Evolutionary conservation across 495 filamentous ascomycete species (phyloP).

Genomic region (Penicillium nucicola): DNA sequence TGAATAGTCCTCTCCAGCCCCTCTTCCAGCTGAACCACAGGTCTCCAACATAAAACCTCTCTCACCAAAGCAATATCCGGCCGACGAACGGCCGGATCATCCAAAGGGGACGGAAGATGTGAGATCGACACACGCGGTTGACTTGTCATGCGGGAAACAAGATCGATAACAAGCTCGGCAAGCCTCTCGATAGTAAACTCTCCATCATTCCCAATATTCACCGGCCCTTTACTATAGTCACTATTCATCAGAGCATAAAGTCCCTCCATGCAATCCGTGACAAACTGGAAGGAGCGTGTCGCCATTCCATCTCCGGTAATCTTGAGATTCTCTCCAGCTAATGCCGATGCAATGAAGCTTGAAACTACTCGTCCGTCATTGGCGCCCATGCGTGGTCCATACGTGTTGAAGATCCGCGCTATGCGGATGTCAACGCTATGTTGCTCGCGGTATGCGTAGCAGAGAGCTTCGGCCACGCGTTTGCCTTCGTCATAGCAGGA

Average conservation of each 20-base stretch:
- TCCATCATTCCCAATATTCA: slow-evolving; percentile 22
- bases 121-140: slow-evolving; percentile 1
- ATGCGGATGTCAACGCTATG: slow-evolving; percentile 10
- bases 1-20: slow-evolving; percentile 16
- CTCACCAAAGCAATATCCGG: slow-evolving; percentile 15
- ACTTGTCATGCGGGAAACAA: slow-evolving; percentile 6
- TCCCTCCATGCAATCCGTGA: slow-evolving; percentile 17
- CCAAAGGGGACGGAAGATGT: slow-evolving; percentile 3
- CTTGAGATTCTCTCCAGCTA: background rate
- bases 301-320: slow-evolving; percentile 18
- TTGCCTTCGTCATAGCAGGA: slow-evolving; percentile 23
- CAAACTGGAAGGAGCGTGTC: slow-evolving; percentile 19
- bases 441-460: slow-evolving; percentile 14
- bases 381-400: slow-evolving; percentile 13
- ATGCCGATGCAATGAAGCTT: slow-evolving; percentile 13
- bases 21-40: slow-evolving; percentile 9
- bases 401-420: slow-evolving; percentile 21
- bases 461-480: slow-evolving; percentile 16
- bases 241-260: slow-evolving; percentile 17
- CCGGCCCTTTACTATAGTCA: slow-evolving; percentile 4
- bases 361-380: slow-evolving; percentile 18
- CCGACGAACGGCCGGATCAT: slow-evolving; percentile 9
- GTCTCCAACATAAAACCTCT: slow-evolving; percentile 7
- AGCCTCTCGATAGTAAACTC: slow-evolving; percentile 13
- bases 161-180: slow-evolving; percentile 11